These are phyloP conservation scores for Voacanga thouarsii DNA, from an alignment of 257 asterid species.

Conservation along the genomic window DNA sequence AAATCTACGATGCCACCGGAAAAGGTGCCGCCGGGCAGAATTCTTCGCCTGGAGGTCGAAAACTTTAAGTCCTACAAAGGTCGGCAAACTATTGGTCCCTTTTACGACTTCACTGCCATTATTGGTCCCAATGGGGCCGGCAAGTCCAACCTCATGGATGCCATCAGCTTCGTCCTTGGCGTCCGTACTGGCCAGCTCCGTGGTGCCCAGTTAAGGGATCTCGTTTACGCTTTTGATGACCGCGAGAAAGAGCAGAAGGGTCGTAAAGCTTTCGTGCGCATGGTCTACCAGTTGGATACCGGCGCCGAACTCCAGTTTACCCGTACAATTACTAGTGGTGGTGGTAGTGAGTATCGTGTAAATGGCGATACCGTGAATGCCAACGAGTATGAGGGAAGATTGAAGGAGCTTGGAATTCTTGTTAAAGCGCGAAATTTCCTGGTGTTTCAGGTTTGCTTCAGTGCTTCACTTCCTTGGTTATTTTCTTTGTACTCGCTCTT, in stretches of 20 bases:
- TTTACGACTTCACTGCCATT: slow-evolving; percentile 88
- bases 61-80: slow-evolving; percentile 96
- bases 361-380: slow-evolving; percentile 53
- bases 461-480: too few species aligned
- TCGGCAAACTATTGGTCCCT: slow-evolving; percentile 80
- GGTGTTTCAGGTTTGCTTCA: slow-evolving; percentile 73
- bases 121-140: slow-evolving; percentile 99
- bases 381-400: slow-evolving; percentile 73
- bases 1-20: slow-evolving; percentile 44
- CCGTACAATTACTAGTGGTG: slow-evolving; percentile 72
- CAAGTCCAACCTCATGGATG: slow-evolving; percentile 95
- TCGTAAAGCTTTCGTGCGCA: slow-evolving; percentile 72
- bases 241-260: slow-evolving; percentile 82
- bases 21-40: slow-evolving; percentile 56
- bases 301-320: slow-evolving; percentile 75
- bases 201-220: slow-evolving; percentile 80
- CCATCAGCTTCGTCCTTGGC: slow-evolving; percentile 96
- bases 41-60: slow-evolving; percentile 78
- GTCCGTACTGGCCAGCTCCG: slow-evolving; percentile 97
- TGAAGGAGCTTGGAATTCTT: slow-evolving; percentile 82
- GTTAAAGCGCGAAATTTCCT: slow-evolving; percentile 96
- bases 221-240: slow-evolving; percentile 84
- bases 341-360: slow-evolving; percentile 84
- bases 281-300: slow-evolving; percentile 64
- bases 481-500: background rate